Evolutionary conservation across 1,284 basidiomycete genomes (phyloP).

Genomic region (Pterula multifida): DNA sequence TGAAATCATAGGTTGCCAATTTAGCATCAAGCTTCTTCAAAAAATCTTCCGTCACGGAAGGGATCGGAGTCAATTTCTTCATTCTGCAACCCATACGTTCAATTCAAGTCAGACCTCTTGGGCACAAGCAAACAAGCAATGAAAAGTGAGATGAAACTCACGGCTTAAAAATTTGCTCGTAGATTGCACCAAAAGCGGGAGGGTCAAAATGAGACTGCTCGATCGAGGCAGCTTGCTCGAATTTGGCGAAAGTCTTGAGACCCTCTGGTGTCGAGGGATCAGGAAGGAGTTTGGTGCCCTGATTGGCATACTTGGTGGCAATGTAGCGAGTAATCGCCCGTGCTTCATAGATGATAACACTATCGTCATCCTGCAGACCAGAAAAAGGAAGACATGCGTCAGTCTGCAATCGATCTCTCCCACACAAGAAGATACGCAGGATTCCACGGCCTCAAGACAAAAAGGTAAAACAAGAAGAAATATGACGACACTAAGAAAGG

Average conservation of each 20-base stretch:
- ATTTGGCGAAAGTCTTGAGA: constrained; percentile 23
- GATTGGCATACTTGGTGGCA: constrained; percentile 24
- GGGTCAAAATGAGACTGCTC: constrained; percentile 39
- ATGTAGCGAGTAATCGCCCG: constrained; percentile 32
- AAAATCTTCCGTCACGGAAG: constrained; percentile 17
- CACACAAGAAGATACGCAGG: neutral
- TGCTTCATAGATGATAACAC: constrained; percentile 28
- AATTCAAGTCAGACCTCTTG: too few species aligned
- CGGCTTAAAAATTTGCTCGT: constrained; percentile 38
- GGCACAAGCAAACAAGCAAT: too few species aligned
- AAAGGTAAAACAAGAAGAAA: neutral
- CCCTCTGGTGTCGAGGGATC: constrained; percentile 10
- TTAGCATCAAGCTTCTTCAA: constrained; percentile 22
- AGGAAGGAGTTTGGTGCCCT: constrained; percentile 18
- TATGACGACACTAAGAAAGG: too few species aligned
- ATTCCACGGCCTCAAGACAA: neutral
- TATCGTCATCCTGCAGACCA: neutral
- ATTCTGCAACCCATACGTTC: neutral
- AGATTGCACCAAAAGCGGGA: constrained; percentile 21
- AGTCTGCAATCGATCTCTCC: neutral
- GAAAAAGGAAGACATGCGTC: neutral
- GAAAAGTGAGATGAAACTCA: constrained; percentile 13
- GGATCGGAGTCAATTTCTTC: neutral
- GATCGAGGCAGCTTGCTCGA: constrained; percentile 41
- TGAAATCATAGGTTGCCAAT: constrained; percentile 37